Percentiles rank a stretch among this genome's conserved stretches.
These are phyloP conservation scores for Spergularia bocconei DNA, from an alignment of 148 eudicot genomes.

Conservation along the genomic window DNA sequence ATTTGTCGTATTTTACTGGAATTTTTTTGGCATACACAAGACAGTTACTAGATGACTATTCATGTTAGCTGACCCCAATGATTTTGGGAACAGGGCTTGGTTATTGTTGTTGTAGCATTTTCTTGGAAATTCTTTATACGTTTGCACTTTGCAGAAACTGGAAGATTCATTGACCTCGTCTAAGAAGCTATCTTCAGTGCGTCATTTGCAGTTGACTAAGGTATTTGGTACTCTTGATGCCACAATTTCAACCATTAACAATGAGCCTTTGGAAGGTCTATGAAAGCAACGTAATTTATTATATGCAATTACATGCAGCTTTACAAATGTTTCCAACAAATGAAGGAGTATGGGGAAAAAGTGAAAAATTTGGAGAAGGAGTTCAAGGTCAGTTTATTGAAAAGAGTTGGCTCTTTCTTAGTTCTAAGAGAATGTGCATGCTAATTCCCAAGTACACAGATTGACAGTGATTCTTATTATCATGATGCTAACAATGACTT, in stretches of 20 bases:
- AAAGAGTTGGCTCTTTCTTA: neutral
- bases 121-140: constrained; percentile 11
- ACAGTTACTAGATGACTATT: too few species aligned
- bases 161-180: constrained; percentile 65
- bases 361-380: constrained; percentile 66
- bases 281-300: neutral
- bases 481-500: neutral
- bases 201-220: constrained; percentile 56
- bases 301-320: constrained; percentile 44
- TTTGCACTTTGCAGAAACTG: constrained; percentile 55
- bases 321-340: constrained; percentile 51
- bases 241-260: constrained; percentile 3
- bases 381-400: constrained; percentile 57
- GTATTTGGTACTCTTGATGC: constrained; percentile 31
- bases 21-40: too few species aligned
- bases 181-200: constrained; percentile 47
- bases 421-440: neutral
- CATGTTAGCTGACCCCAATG: too few species aligned
- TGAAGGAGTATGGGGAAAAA: constrained; percentile 59
- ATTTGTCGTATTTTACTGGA: neutral
- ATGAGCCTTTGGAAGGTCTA: neutral
- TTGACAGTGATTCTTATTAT: neutral
- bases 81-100: too few species aligned
- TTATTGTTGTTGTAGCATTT: neutral
- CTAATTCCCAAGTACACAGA: neutral